Evolutionary conservation across 192 early-diverging fungal species (phyloP).

Genomic region (Chytriomyces hyalinus): DNA sequence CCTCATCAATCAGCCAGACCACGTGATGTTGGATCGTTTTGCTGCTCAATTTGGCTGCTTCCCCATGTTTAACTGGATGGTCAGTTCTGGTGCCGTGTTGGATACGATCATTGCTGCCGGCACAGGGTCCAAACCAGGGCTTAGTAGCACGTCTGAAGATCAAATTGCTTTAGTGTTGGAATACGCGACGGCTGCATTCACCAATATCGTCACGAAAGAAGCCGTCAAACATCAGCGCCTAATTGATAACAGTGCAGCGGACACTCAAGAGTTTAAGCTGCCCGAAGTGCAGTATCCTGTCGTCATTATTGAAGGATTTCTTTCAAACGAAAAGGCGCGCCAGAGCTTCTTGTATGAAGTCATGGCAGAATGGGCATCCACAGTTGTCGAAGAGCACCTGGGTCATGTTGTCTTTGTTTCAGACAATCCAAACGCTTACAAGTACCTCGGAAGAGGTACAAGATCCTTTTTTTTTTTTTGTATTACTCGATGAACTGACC

Average conservation of each 20-base stretch:
- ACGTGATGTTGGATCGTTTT: conserved; percentile 75
- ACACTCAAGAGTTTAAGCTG: conserved; percentile 1
- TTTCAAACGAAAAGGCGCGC: conserved; percentile 72
- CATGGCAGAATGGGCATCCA: conserved; percentile 81
- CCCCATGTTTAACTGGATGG: conserved; percentile 81
- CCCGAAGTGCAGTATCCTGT: conserved; percentile 74
- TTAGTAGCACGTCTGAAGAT: conserved; percentile 80
- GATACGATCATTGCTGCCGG: conserved; percentile 86
- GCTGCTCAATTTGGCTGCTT: conserved; percentile 90
- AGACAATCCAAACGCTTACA: conserved; percentile 65
- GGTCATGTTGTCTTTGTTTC: conserved; percentile 92
- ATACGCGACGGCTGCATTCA: conserved; percentile 73
- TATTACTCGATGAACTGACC: not conserved
- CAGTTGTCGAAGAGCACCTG: conserved; percentile 77
- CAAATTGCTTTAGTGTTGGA: conserved; percentile 89
- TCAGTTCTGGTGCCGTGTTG: conserved; percentile 68
- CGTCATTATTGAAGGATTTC: conserved; percentile 85
- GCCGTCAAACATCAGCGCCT: conserved; percentile 36
- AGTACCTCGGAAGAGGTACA: conserved; percentile 73
- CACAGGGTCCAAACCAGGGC: conserved; percentile 86
- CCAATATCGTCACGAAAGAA: conserved; percentile 58
- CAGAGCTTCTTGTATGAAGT: conserved; percentile 69
- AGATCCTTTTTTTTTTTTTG: not conserved
- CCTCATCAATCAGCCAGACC: conserved; percentile 73
- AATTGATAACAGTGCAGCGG: not conserved